Evolutionary conservation across 352 stramenopile genomes (phyloP), one percentile per base, ranked within the genome.

Genomic region (Globisporangium spiculum): DNA sequence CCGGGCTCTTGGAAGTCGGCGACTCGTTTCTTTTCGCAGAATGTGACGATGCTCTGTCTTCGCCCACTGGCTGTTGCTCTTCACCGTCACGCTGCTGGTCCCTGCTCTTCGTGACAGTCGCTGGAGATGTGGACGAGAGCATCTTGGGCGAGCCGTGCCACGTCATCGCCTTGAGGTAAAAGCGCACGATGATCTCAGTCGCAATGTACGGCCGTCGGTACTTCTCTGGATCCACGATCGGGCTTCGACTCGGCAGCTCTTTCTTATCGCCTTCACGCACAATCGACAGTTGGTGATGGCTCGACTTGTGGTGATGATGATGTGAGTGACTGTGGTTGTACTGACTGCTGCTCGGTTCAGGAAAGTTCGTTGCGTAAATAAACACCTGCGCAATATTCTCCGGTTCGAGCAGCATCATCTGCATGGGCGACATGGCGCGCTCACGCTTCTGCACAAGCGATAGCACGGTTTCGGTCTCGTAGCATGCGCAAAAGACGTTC

Each of bases 401-500:
- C 2, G 77, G 71, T 61, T 84, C 77, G 18, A 93, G 71, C n/a
- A 93, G 72, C 65, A 84, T 78, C 61, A 78, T 71, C 68, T 93
- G 86, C 9, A 93, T 63, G 26, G 86, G 86, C 8, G 86, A 91
- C 63, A 92, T 75, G 5, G 68, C 71, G n/a, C 74, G 70, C 53
- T 93, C 83, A 67, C 81, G 75, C 4, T 82, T 76, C 63, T 90
- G 83, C 36, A 93, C 73, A 2, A 83, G 81, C 10, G 74, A 62
- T 4, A 92, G 67, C 63, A 93, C 82, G 1, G 81, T 93, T 36
- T 92, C 83, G 10, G 81, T 73, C 54, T 92, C 83, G 69, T 93
- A 93, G 67, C 82, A 92, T 12, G 77, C 77, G 65, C 86, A 93
- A 65, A 93, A 93, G 26, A 93, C 78, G 63, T 92, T 93, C 62